Percentiles rank a stretch among this genome's conserved stretches.
These are phyloP conservation scores for Termitomyces sp. DNA, from an alignment of 768 basidiomycete genomes.

Conservation along the genomic window DNA sequence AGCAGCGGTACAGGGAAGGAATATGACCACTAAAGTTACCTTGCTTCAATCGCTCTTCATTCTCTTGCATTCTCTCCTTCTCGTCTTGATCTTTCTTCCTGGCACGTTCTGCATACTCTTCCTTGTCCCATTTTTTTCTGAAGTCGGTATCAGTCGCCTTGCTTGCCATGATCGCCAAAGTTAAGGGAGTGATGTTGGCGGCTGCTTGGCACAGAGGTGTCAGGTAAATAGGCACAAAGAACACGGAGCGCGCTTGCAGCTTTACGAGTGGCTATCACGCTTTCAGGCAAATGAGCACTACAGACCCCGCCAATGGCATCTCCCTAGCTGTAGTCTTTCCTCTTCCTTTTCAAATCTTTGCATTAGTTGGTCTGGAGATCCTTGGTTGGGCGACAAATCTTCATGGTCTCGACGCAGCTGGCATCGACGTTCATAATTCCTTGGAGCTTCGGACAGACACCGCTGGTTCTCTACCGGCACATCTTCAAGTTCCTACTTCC, in stretches of 20 bases:
- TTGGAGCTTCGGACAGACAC: conserved; percentile 57
- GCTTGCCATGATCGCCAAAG: conserved; percentile 30
- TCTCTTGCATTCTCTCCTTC: conserved; percentile 78
- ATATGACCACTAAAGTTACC: conserved; percentile 36
- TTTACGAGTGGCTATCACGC: neutral
- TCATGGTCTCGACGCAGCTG: conserved; percentile 70
- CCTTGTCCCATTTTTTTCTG: conserved; percentile 92
- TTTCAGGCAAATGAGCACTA: conserved; percentile 16
- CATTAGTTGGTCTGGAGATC: conserved; percentile 72
- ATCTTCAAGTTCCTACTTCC: conserved; percentile 20
- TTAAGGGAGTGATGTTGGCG: neutral
- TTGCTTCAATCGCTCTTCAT: conserved; percentile 79
- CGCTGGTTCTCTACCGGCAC: conserved; percentile 19
- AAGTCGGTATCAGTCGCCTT: conserved; percentile 68
- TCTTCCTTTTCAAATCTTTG: conserved; percentile 87
- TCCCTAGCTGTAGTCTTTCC: conserved; percentile 64
- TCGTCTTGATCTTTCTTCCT: conserved; percentile 78
- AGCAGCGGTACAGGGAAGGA: neutral
- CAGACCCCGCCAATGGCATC: conserved; percentile 29
- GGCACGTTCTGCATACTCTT: conserved; percentile 82
- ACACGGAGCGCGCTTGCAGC: conserved; percentile 7
- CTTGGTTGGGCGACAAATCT: conserved; percentile 92
- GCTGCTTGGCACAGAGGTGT: conserved; percentile 5
- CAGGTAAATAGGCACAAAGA: conserved; percentile 5
- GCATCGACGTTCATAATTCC: conserved; percentile 67